Conservation (phyloP, 2,329 filamentous ascomycete species). For the Pseudocercospora fijiensis region DNA sequence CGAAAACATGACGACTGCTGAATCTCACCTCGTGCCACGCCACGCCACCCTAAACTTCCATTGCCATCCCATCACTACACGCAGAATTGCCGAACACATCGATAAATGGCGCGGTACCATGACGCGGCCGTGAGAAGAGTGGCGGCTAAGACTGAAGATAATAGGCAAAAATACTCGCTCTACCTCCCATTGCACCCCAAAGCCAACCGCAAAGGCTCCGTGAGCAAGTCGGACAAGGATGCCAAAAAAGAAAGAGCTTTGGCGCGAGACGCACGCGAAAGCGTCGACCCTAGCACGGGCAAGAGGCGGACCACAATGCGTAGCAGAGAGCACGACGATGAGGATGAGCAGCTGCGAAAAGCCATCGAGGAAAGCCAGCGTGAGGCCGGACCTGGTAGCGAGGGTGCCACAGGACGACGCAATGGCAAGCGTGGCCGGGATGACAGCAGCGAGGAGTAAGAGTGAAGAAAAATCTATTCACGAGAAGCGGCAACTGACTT, state of each 20-base stretch:
- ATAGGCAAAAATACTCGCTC: constrained; percentile 61
- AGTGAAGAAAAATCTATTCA: constrained; percentile 31
- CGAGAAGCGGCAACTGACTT: constrained; percentile 21
- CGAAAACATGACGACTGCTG: constrained; percentile 1
- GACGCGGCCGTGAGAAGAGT: constrained; percentile 24
- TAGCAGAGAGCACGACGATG: constrained; percentile 91
- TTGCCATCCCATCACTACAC: neutral
- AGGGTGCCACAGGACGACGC: constrained; percentile 56
- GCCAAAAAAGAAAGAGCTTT: constrained; percentile 57
- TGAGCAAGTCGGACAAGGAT: constrained; percentile 62
- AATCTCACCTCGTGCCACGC: neutral
- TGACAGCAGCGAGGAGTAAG: constrained; percentile 92
- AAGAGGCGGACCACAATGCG: constrained; percentile 97
- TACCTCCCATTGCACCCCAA: constrained; percentile 59
- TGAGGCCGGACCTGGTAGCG: constrained; percentile 56
- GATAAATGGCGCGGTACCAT: constrained; percentile 36
- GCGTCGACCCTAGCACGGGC: constrained; percentile 58
- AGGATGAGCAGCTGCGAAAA: constrained; percentile 82
- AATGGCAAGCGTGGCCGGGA: constrained; percentile 82
- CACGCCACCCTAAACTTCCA: constrained; percentile 4
- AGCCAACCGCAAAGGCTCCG: constrained; percentile 62
- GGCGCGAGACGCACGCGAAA: constrained; percentile 49
- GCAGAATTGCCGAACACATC: too few species aligned
- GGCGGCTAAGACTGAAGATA: constrained; percentile 33
- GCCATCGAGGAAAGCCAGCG: constrained; percentile 95